Evolutionary conservation across 305 asterid species (phyloP).

Genomic region (Fraxinus platypoda): DNA sequence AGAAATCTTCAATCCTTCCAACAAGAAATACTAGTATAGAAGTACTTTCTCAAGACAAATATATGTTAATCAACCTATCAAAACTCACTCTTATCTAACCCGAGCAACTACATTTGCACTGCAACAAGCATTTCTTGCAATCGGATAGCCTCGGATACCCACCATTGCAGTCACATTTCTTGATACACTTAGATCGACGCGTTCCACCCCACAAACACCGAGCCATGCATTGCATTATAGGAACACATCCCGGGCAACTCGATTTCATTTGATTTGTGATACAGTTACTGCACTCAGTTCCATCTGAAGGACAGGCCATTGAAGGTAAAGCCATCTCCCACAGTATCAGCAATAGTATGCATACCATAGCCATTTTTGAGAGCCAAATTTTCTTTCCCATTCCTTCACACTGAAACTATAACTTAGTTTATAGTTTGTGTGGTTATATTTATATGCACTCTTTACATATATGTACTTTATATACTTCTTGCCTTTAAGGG

Average conservation of each 20-base stretch:
- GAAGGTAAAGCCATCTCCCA: conserved; percentile 28
- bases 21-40: not conserved
- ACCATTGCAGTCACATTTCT: conserved; percentile 66
- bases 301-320: conserved; percentile 47
- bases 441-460: not conserved
- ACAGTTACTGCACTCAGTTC: conserved; percentile 56
- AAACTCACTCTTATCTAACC: conserved; percentile 14
- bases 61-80: not conserved
- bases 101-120: conserved; percentile 66
- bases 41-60: not conserved
- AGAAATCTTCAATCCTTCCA: not conserved
- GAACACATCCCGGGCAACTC: conserved; percentile 66
- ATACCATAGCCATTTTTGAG: conserved; percentile 7
- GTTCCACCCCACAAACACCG: conserved; percentile 63
- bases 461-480: not conserved
- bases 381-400: conserved; percentile 13
- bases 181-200: conserved; percentile 43
- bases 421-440: not conserved
- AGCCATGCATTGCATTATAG: conserved; percentile 77
- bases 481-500: not conserved
- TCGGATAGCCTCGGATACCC: conserved; percentile 57
- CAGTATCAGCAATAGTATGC: conserved; percentile 23
- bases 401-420: not conserved
- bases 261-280: conserved; percentile 45
- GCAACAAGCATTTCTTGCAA: conserved; percentile 66